Evolutionary conservation across 331 rosid species (phyloP), one percentile per base, ranked within the genome.

Genomic region (Malus hybrid): DNA sequence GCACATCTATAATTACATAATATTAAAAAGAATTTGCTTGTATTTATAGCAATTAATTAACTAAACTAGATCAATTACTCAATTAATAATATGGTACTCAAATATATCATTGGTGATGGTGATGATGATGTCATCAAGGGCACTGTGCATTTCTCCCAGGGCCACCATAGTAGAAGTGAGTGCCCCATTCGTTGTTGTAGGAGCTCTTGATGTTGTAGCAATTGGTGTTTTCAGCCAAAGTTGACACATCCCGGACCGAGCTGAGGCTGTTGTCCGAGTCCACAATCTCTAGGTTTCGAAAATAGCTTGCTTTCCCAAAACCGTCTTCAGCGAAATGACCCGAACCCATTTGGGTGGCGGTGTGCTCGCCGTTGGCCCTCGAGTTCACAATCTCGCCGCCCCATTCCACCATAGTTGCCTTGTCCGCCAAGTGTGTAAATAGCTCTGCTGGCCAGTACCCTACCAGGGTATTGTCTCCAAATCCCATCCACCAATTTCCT

Each of bases 401-500:
- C 99, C 99, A 95, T 33, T 95, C 97, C 73, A 95, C 99, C 99
- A 95, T 92, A 0, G 96, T 95, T 0, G 97, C 99, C 18, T 78
- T 93, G 9, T 87, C 83, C 2, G 88, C 93, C 12, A 95, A 80
- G 89, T 95, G 99, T 4, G 97, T 90, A 80, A 95, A 95, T 31
- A 95, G 54, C 87, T 89, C 97, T 0, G 87, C 93, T 2, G 99
- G 97, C 99, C 99, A 95, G 52, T 95, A 95, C 60, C 99, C 99
- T 5, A 95, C 93, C 27, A 95, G 71, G 32, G 89, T 80, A 71
- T 73, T 83, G 29, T 87, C 97, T 0, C 97, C 96, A 65, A 86
- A 92, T 67, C 97, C 90, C 99, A 95, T 85, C 99, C 99, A 95
- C 99, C 99, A 95, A 29, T 92, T 90, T 13, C 97, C 99, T 2